Conservation (phyloP, 208 protist species). For the Trypanosoma congolense region DNA sequence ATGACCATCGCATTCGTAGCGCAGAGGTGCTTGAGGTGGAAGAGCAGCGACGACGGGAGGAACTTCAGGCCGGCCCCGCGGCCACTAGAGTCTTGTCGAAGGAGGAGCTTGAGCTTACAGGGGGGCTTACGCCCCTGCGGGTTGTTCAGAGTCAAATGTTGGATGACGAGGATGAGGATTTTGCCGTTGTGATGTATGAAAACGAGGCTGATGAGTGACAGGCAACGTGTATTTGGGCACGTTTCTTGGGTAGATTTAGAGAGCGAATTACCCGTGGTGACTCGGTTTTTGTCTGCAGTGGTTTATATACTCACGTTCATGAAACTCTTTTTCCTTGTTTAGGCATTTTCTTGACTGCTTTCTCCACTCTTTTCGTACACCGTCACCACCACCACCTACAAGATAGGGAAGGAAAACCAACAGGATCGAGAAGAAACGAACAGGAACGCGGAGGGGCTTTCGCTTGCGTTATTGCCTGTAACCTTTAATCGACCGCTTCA, state of each 20-base stretch:
- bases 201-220: slow-evolving; percentile 13
- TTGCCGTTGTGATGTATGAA: slow-evolving; percentile 21
- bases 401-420: no score
- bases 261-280: no score
- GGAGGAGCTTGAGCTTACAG: slow-evolving; percentile 16
- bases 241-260: no score
- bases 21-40: slow-evolving; percentile 39
- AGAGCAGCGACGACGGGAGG: slow-evolving; percentile 16
- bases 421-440: background rate
- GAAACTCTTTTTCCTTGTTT: no score
- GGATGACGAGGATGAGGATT: slow-evolving; percentile 25
- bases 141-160: slow-evolving; percentile 23
- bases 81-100: slow-evolving; percentile 15
- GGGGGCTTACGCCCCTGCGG: slow-evolving; percentile 8
- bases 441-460: background rate
- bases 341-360: no score
- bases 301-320: no score
- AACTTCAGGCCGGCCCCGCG: slow-evolving; percentile 7
- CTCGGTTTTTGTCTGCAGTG: no score
- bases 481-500: background rate
- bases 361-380: no score
- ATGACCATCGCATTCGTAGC: slow-evolving; percentile 63
- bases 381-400: no score
- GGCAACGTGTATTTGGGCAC: background rate
- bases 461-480: background rate